Evolutionary conservation across 495 filamentous ascomycete genomes (phyloP), one percentile per base, ranked within the genome.

Genomic region (Cercophora sp.): DNA sequence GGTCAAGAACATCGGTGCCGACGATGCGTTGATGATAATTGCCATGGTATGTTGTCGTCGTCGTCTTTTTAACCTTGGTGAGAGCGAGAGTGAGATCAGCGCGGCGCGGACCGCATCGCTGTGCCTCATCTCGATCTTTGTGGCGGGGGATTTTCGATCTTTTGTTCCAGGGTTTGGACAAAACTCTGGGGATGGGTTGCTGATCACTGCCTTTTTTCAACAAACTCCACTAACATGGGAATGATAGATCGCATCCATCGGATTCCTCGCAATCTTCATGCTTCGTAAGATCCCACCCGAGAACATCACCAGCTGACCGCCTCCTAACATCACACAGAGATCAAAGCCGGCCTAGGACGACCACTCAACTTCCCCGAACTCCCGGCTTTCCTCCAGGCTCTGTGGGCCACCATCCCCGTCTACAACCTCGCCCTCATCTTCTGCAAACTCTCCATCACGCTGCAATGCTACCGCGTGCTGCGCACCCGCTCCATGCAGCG

Each of bases 341-440:
- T 60, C 24, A 60, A 60, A 41, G 48, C 49, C 6, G 57, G 57
- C 8, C 26, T 60, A 18, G 57, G 57, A 0, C 22, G 54, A 2
- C 34, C 24, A 3, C 24, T 60, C 34, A 57, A 61, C 8, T 56
- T 66, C n/a, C 63, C 61, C 26, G 68, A 73, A 9, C 62, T 65
- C 2, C 65, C 70, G 16, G 66, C 65, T 32, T 71, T 72, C 49
- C 16, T 60, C 8, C 48, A 70, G 49, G 59, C 60, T 0, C 61
- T 67, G 2, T 67, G 52, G 50, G 34, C 55, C n/a, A 58, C 60
- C 1, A 56, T 66, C 34, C 49, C 56, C 19, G 16, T 62, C 26
- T 67, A 67, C 51, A 63, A 58, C 39, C 26, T 59, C 29, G 40
- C 55, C 22, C 57, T 65, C 24, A 32, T 50, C 23, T 23, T 57